Evolutionary conservation across 192 early-diverging fungal species (phyloP), one percentile per base, ranked within the genome.

Genomic region (Coemansia sp.): DNA sequence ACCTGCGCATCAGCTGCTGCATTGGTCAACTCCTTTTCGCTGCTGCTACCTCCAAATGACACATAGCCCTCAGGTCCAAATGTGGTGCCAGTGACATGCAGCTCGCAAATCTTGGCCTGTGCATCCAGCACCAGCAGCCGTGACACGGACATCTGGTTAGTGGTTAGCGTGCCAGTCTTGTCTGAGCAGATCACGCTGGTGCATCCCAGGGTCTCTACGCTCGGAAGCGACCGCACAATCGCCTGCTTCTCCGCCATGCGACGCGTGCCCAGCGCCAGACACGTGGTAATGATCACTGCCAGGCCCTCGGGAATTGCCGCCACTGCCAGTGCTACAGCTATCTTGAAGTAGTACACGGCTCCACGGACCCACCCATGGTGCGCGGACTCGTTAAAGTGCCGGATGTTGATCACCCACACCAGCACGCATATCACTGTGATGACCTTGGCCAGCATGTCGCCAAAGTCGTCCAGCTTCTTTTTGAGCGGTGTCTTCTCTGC

Each of bases 221-320:
- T 85, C 21, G 89, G 90, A 48, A 99, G 72, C 48, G 87, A 87
- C 18, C 97, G 85, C 23, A 99, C 97, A 73, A 99, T 97, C 18
- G 97, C 97, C 54, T 92, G 88, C 80, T 91, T 86, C 40, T 86
- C 83, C 51, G 97, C 95, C 97, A 99, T 98, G 72, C 90, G 93
- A 61, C 92, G 90, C 39, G 94, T 97, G 45, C 97, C 97, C 42
- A 99, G 84, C 40, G 97, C 94, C 60, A 99, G 79, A 65, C 94
- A 98, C 30, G 94, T 94, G 15, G 97, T 99, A 59, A 98, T 98
- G 56, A 99, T 92, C 35, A 93, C 97, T n/a, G 92, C 90, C 30
- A 99, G 80, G 52, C 97, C 97, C 82, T 99, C 97, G 58, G 97
- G 97, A 68, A 99, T 99, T 39, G 94, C 95, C 49, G 97, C 95